Evolutionary conservation across 805 yeast species (phyloP).

Genomic region (Ogataea parapolymorpha): DNA sequence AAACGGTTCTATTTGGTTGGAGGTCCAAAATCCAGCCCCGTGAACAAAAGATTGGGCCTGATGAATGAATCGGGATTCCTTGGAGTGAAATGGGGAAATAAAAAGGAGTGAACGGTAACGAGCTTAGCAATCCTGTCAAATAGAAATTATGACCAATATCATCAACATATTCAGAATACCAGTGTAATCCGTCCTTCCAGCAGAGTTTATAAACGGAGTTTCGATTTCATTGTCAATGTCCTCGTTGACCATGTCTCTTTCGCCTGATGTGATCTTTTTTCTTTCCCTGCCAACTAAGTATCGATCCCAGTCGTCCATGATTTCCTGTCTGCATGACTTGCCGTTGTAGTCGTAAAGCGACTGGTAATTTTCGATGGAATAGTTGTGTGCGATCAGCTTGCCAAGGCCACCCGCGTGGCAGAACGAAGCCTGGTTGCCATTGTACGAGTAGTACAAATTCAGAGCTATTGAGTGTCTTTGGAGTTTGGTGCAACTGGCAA

Average conservation of each 20-base stretch:
- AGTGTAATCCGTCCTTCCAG: not conserved
- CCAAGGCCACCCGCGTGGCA: constrained; percentile 20
- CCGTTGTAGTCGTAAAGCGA: constrained; percentile 22
- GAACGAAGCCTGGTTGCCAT: constrained; percentile 15
- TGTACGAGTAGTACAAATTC: constrained; percentile 33
- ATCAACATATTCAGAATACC: constrained; percentile 1
- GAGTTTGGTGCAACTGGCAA: constrained; percentile 37
- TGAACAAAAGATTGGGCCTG: constrained; percentile 44
- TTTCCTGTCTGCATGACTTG: constrained; percentile 24
- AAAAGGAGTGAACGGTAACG: constrained; percentile 38
- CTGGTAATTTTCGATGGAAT: constrained; percentile 14
- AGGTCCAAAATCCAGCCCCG: constrained; percentile 49
- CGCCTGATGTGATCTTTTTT: constrained; percentile 8
- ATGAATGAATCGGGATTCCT: constrained; percentile 54
- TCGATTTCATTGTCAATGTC: constrained; percentile 12
- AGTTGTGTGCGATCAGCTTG: constrained; percentile 13
- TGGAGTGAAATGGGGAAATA: constrained; percentile 87
- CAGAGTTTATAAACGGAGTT: not conserved
- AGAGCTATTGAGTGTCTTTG: constrained; percentile 42
- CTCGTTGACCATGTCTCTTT: constrained; percentile 16
- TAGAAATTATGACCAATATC: constrained; percentile 1
- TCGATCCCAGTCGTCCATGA: constrained; percentile 25
- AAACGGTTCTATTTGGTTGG: constrained; percentile 63
- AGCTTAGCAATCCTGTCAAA: constrained; percentile 2
- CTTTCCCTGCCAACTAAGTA: constrained; percentile 21